Conservation (phyloP, 2,329 filamentous ascomycete genomes). For the Pestalotiopsis sp. region DNA sequence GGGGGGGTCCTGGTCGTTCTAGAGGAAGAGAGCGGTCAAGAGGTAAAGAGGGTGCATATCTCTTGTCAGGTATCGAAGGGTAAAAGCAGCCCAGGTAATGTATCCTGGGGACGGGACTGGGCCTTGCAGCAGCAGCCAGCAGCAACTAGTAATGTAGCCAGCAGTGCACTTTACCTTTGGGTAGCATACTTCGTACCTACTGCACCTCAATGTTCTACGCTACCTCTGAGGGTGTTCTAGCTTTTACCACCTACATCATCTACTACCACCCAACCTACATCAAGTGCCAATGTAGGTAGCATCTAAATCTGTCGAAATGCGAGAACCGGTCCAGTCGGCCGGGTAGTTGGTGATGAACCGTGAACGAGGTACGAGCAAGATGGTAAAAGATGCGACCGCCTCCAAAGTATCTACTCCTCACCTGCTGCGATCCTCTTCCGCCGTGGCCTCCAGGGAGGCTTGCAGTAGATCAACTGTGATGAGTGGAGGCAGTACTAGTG, state of each 20-base stretch:
- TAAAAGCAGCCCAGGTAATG: neutral
- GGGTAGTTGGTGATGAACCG: neutral
- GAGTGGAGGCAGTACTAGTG: neutral
- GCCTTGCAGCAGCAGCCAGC: too few species aligned
- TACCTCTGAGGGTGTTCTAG: too few species aligned
- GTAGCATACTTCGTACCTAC: neutral
- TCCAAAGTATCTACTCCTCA: too few species aligned
- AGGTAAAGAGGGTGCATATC: neutral
- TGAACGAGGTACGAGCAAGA: too few species aligned
- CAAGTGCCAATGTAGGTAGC: neutral
- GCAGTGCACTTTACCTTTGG: too few species aligned
- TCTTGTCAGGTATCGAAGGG: neutral
- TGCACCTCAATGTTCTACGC: neutral
- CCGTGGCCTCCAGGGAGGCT: too few species aligned
- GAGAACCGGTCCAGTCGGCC: neutral
- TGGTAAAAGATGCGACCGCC: too few species aligned
- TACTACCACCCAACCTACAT: neutral
- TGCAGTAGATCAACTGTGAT: neutral
- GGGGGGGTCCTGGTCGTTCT: too few species aligned
- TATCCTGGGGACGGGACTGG: too few species aligned
- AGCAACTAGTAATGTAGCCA: too few species aligned
- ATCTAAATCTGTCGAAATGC: neutral
- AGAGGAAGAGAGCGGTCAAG: constrained; percentile 3
- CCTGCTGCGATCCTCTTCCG: too few species aligned
- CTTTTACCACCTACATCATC: neutral